Conservation (phyloP, 768 basidiomycete genomes). For the Russula dissimulans region DNA sequence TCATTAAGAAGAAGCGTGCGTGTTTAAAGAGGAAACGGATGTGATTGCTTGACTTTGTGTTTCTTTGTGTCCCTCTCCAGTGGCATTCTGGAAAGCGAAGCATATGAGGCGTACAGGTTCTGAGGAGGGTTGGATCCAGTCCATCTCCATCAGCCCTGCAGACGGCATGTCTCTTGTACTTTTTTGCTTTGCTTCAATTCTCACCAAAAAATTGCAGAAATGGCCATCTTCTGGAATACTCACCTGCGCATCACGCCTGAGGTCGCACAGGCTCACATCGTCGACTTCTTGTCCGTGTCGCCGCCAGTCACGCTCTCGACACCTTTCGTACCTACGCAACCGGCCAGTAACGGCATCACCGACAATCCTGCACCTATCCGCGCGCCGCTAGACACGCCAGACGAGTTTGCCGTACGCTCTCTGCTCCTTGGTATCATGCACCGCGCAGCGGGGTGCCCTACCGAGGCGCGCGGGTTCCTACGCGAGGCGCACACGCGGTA, state of each 20-base stretch:
- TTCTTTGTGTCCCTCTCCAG: slow-evolving; percentile 29
- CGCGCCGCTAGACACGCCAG: slow-evolving; percentile 49
- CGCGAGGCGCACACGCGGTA: slow-evolving; percentile 40
- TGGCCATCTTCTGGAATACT: slow-evolving; percentile 75
- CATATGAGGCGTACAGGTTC: slow-evolving; percentile 47
- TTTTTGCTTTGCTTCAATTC: not conserved
- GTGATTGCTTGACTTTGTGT: not conserved
- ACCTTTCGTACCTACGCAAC: slow-evolving; percentile 21
- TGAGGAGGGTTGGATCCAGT: slow-evolving; percentile 40
- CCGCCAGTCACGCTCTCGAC: slow-evolving; percentile 33
- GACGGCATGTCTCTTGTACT: slow-evolving; percentile 41
- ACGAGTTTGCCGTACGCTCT: slow-evolving; percentile 60
- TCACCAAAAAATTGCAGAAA: slow-evolving; percentile 35
- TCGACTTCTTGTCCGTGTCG: slow-evolving; percentile 40
- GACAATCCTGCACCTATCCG: slow-evolving; percentile 18
- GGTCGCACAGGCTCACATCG: slow-evolving; percentile 51
- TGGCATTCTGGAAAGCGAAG: slow-evolving; percentile 67
- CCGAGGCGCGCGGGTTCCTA: slow-evolving; percentile 39
- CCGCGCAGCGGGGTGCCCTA: slow-evolving; percentile 43
- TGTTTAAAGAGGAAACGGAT: slow-evolving; percentile 1
- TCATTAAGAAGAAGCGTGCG: slow-evolving; percentile 69
- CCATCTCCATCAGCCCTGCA: slow-evolving; percentile 57
- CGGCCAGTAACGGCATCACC: slow-evolving; percentile 15
- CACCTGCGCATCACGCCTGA: slow-evolving; percentile 49
- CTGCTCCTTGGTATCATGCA: slow-evolving; percentile 62